Evolutionary conservation across 345 rosid genomes (phyloP).

Genomic region (Laguncularia racemosa): DNA sequence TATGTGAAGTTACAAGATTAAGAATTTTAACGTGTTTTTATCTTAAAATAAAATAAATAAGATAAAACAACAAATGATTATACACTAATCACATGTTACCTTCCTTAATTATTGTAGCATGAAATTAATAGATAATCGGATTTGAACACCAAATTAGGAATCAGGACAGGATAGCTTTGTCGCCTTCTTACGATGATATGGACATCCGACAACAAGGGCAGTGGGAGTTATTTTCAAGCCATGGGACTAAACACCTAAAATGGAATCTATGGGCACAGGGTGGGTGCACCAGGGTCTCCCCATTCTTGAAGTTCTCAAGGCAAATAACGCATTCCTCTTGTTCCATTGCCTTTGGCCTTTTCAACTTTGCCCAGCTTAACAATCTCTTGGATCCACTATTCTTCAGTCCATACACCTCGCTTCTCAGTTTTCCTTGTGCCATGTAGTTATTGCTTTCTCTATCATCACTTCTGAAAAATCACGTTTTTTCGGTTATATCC

Average conservation of each 20-base stretch:
- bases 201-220: constrained; percentile 77
- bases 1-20: too few species aligned
- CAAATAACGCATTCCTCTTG: constrained; percentile 73
- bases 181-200: constrained; percentile 13
- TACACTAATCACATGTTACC: too few species aligned
- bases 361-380: constrained; percentile 40
- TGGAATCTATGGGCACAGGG: constrained; percentile 77
- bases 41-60: too few species aligned
- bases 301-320: constrained; percentile 45
- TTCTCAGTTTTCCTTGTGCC: constrained; percentile 18
- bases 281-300: constrained; percentile 47
- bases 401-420: constrained; percentile 26
- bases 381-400: constrained; percentile 28
- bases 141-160: too few species aligned
- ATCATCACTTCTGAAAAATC: neutral
- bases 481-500: too few species aligned
- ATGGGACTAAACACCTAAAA: constrained; percentile 50
- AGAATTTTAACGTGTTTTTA: too few species aligned
- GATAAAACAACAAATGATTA: too few species aligned
- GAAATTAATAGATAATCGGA: too few species aligned
- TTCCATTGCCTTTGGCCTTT: constrained; percentile 38
- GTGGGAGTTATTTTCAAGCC: constrained; percentile 49
- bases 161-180: neutral
- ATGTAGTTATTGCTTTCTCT: neutral
- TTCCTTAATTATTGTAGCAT: too few species aligned